Conservation (phyloP, 257 asterid species). For the Voacanga thouarsii region DNA sequence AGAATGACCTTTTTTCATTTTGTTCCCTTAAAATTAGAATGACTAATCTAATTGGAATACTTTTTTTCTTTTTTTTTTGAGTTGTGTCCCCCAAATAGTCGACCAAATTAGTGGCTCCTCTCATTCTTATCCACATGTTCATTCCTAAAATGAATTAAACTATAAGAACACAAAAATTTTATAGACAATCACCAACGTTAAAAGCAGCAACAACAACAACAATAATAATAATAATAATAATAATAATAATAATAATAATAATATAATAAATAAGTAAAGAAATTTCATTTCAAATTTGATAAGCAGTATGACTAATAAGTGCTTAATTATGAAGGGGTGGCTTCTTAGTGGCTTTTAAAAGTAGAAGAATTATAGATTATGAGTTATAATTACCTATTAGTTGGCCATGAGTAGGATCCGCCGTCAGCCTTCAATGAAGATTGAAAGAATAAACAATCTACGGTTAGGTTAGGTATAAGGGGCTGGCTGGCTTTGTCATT, state of each 20-base stretch:
- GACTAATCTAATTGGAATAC: too few relatives aligned
- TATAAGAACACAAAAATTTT: not conserved
- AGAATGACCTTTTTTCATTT: too few relatives aligned
- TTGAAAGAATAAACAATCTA: too few relatives aligned
- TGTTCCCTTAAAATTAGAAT: too few relatives aligned
- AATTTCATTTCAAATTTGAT: not conserved
- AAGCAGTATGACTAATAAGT: not conserved
- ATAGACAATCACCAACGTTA: not conserved
- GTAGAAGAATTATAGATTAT: constrained; percentile 3
- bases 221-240: not conserved
- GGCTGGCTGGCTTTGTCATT: too few relatives aligned
- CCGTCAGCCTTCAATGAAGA: not conserved
- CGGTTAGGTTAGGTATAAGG: too few relatives aligned
- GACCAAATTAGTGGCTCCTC: not conserved
- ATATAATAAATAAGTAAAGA: not conserved
- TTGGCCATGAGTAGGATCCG: constrained; percentile 2
- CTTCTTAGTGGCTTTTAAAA: not conserved
- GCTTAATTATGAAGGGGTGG: not conserved
- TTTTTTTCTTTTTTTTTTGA: too few relatives aligned
- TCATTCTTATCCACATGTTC: constrained; percentile 1
- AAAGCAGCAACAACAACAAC: not conserved
- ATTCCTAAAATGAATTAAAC: not conserved
- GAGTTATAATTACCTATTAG: not conserved
- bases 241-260: not conserved
- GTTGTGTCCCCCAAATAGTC: not conserved